Conservation (phyloP, 192 early-diverging fungal genomes). For the Backusella circina region DNA sequence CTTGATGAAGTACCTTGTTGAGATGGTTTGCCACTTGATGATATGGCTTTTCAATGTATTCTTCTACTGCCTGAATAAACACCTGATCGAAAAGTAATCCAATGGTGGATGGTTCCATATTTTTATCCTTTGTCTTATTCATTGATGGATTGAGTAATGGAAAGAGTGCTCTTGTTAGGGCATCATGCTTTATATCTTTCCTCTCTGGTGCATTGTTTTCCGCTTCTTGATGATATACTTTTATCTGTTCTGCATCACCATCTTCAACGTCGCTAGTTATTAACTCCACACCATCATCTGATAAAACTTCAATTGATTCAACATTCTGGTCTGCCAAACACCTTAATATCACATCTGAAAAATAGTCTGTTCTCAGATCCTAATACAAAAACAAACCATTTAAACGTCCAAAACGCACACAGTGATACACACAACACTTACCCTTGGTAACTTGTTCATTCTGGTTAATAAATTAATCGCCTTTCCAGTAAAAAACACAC, state of each 20-base stretch:
- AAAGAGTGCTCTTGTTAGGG: not conserved
- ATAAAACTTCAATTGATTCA: not conserved
- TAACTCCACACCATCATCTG: not conserved
- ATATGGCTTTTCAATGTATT: slow-evolving; percentile 32
- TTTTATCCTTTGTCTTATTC: not conserved
- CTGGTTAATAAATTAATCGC: not conserved
- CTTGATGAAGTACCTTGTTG: slow-evolving; percentile 17
- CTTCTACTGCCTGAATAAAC: slow-evolving; percentile 8
- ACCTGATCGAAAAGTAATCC: not conserved
- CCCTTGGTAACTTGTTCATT: not conserved
- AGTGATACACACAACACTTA: not conserved
- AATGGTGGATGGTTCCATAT: not conserved
- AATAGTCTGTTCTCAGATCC: not conserved
- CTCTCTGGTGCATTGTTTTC: not conserved
- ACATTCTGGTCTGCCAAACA: not conserved
- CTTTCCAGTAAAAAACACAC: slow-evolving; percentile 13
- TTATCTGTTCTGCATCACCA: not conserved
- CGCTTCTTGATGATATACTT: not conserved
- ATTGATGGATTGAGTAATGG: not conserved
- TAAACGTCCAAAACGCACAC: not conserved
- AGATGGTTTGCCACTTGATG: slow-evolving; percentile 16
- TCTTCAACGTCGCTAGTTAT: not conserved
- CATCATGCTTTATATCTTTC: not conserved
- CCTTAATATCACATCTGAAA: not conserved
- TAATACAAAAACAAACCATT: not conserved